These are phyloP conservation scores for Colletotrichum sp. DNA, from an alignment of 2,329 filamentous ascomycete species.

Conservation along the genomic window DNA sequence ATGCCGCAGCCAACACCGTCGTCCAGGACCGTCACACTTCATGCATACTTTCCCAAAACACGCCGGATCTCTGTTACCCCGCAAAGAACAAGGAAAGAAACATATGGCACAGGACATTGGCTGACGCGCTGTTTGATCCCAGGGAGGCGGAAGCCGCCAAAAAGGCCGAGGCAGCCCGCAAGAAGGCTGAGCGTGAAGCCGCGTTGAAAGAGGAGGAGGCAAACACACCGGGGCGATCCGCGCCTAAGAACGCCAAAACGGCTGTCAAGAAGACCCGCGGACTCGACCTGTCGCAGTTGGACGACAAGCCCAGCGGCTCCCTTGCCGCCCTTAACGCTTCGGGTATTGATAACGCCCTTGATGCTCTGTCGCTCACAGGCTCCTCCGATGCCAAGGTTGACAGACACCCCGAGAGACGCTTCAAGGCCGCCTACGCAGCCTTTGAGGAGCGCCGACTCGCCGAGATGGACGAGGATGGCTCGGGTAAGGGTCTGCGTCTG, in stretches of 20 bases:
- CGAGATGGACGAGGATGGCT: constrained; percentile 86
- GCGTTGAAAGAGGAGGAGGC: constrained; percentile 84
- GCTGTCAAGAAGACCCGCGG: constrained; percentile 74
- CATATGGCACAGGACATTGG: not conserved
- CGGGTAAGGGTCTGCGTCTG: constrained; percentile 72
- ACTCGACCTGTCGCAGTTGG: constrained; percentile 78
- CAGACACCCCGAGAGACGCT: constrained; percentile 85
- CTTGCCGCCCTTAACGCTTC: constrained; percentile 74
- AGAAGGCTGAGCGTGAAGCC: constrained; percentile 92
- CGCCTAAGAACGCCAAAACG: constrained; percentile 71
- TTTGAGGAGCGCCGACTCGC: constrained; percentile 82
- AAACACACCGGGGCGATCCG: constrained; percentile 58
- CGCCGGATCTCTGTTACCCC: not conserved
- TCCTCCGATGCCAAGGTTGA: constrained; percentile 74
- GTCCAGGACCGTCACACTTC: not conserved
- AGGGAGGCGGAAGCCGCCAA: constrained; percentile 87
- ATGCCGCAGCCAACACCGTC: not conserved
- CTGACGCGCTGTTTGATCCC: constrained; percentile 9
- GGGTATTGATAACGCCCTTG: constrained; percentile 92
- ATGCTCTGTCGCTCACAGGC: constrained; percentile 75
- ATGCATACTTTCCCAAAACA: not conserved
- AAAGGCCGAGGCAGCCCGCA: constrained; percentile 80
- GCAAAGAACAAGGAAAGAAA: not conserved
- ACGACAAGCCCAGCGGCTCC: constrained; percentile 48
- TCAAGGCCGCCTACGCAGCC: constrained; percentile 82